A percentile compares a stretch with the other conserved stretches of the same genome.
Evolutionary conservation across 2,329 filamentous ascomycete species (phyloP).

Genomic region (Phyllosticta paracitricarpa): DNA sequence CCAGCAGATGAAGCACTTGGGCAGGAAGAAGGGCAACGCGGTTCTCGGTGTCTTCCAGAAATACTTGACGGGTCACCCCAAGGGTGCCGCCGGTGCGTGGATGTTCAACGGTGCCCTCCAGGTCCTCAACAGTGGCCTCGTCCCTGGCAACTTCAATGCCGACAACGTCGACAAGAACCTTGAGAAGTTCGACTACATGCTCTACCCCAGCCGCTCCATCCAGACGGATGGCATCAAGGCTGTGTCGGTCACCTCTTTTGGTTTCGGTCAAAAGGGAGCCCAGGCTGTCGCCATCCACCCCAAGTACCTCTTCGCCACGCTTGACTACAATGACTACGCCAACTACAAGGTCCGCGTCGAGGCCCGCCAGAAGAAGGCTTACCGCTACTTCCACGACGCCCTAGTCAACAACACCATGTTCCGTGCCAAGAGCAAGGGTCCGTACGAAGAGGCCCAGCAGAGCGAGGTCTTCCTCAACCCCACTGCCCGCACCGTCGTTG

Average conservation of each 20-base stretch:
- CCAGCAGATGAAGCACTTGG: conserved; percentile 89
- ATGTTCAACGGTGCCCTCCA: conserved; percentile 99
- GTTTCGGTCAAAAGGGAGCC: conserved; percentile 97
- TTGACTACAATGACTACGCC: conserved; percentile 74
- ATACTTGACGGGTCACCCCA: conserved; percentile 95
- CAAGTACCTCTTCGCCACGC: conserved; percentile 88
- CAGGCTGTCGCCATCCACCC: conserved; percentile 96
- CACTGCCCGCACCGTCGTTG: conserved; percentile 68
- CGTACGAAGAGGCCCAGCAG: conserved; percentile 83
- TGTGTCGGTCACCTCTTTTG: conserved; percentile 97
- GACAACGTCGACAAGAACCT: conserved; percentile 95
- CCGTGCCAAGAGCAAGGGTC: conserved; percentile 84
- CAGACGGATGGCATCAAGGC: conserved; percentile 98
- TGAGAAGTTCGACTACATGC: conserved; percentile 96
- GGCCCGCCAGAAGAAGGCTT: conserved; percentile 94
- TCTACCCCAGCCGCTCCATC: conserved; percentile 89
- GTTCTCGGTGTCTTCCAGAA: conserved; percentile 98
- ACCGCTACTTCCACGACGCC: conserved; percentile 97
- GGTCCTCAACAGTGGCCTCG: conserved; percentile 84
- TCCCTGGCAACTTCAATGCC: conserved; percentile 91
- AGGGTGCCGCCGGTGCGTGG: conserved; percentile 98
- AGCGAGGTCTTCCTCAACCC: conserved; percentile 88
- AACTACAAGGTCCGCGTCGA: conserved; percentile 82
- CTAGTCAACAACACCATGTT: conserved; percentile 98
- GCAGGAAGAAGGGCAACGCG: conserved; percentile 92